Conservation (phyloP, 1,284 basidiomycete species). For the Pseudozyma flocculosa region DNA sequence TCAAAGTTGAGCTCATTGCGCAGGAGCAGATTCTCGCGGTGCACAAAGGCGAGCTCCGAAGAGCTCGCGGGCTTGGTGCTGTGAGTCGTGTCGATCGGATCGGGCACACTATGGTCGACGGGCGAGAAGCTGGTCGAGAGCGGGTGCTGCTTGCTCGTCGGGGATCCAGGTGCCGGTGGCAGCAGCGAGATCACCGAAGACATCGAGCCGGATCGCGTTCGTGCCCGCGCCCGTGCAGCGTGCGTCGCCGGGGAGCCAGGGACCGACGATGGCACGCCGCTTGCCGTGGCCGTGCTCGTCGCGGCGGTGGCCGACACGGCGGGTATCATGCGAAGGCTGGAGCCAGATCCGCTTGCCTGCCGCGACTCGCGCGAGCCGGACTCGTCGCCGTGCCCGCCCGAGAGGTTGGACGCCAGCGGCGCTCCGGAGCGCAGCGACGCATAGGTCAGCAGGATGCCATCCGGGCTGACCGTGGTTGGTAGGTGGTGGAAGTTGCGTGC, state of each 20-base stretch:
- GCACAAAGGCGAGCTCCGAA: slow-evolving; percentile 17
- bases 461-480: slow-evolving; percentile 28
- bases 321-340: no score
- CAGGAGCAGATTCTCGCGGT: slow-evolving; percentile 48
- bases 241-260: slow-evolving; percentile 12
- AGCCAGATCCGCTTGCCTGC: no score
- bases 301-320: no score
- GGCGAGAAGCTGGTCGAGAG: slow-evolving; percentile 20
- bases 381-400: no score
- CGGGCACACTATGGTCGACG: slow-evolving; percentile 11
- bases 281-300: no score
- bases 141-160: slow-evolving; percentile 18
- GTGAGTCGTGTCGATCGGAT: neutral
- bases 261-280: slow-evolving; percentile 10
- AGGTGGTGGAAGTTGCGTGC: slow-evolving; percentile 18
- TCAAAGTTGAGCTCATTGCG: slow-evolving; percentile 56
- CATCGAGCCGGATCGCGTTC: slow-evolving; percentile 34
- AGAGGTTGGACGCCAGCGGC: slow-evolving; percentile 20
- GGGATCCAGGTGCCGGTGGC: slow-evolving; percentile 15
- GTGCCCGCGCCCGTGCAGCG: slow-evolving; percentile 10
- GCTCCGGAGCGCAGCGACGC: slow-evolving; percentile 36
- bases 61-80: neutral
- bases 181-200: slow-evolving; percentile 27
- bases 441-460: slow-evolving; percentile 36
- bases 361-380: slow-evolving; percentile 2